These are phyloP conservation scores for Wickerhamomyces chambardii DNA, from an alignment of 805 yeast genomes.

Conservation along the genomic window DNA sequence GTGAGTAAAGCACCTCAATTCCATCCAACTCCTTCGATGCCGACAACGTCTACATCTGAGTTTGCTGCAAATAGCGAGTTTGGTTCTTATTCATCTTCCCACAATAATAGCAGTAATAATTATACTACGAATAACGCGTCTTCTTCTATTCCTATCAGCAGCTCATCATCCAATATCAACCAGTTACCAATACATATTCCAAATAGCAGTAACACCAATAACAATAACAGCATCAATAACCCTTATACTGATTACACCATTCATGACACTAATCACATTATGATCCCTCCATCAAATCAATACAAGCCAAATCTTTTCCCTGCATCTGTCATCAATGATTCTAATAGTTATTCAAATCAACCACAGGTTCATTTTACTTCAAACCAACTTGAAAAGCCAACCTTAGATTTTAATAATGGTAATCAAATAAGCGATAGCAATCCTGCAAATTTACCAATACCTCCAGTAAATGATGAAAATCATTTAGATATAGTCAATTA, in stretches of 20 bases:
- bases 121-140: no score
- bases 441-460: no score
- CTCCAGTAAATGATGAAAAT: conserved; percentile 1
- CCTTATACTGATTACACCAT: neutral
- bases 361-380: no score
- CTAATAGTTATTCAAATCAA: no score
- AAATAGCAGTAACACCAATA: no score
- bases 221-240: no score
- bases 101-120: no score
- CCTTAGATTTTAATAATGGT: no score
- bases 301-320: conserved; percentile 5
- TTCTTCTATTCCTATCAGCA: neutral
- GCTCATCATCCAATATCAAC: neutral
- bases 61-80: conserved; percentile 17
- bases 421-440: no score
- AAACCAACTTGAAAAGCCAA: no score
- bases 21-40: conserved; percentile 32
- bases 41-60: conserved; percentile 49
- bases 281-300: conserved; percentile 1
- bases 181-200: neutral
- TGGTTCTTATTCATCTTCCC: neutral
- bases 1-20: conserved; percentile 17
- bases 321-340: conserved; percentile 1
- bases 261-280: no score
- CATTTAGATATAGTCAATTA: conserved; percentile 59